These are phyloP conservation scores for Zygosaccharomyces lentus DNA, from an alignment of 805 yeast species.

Conservation along the genomic window DNA sequence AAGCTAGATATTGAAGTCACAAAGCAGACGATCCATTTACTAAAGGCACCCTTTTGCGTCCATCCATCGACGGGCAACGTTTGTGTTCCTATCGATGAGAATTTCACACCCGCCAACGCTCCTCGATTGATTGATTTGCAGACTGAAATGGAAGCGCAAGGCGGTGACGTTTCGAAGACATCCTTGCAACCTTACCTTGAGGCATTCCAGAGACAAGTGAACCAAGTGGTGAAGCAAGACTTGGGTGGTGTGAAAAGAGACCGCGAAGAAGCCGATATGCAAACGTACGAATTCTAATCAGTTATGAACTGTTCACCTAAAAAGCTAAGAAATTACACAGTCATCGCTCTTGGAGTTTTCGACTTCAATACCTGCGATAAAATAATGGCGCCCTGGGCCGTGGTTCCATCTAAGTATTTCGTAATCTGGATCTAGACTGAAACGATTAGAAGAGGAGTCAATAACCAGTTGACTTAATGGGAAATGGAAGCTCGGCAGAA, in stretches of 20 bases:
- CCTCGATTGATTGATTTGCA: constrained; percentile 69
- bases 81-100: constrained; percentile 68
- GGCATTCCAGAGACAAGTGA: constrained; percentile 60
- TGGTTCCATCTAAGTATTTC: constrained; percentile 74
- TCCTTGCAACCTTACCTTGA: constrained; percentile 67
- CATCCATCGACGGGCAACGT: constrained; percentile 95
- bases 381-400: constrained; percentile 39
- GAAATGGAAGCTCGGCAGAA: constrained; percentile 71
- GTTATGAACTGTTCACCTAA: neutral
- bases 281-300: neutral
- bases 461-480: constrained; percentile 46
- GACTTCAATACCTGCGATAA: constrained; percentile 21
- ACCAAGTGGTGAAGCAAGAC: constrained; percentile 53
- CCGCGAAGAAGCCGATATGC: constrained; percentile 22
- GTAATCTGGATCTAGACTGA: constrained; percentile 45
- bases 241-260: constrained; percentile 37
- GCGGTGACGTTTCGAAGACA: constrained; percentile 49
- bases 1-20: constrained; percentile 92
- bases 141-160: constrained; percentile 55
- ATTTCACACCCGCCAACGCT: constrained; percentile 71
- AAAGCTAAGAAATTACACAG: constrained; percentile 12
- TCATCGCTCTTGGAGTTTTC: constrained; percentile 8
- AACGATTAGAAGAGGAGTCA: constrained; percentile 51
- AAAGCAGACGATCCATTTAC: constrained; percentile 79
- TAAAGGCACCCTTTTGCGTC: constrained; percentile 94